Percentiles rank a stretch among this genome's conserved stretches.
These are phyloP conservation scores for Termitomyces sp. DNA, from an alignment of 768 basidiomycete species.

Conservation along the genomic window DNA sequence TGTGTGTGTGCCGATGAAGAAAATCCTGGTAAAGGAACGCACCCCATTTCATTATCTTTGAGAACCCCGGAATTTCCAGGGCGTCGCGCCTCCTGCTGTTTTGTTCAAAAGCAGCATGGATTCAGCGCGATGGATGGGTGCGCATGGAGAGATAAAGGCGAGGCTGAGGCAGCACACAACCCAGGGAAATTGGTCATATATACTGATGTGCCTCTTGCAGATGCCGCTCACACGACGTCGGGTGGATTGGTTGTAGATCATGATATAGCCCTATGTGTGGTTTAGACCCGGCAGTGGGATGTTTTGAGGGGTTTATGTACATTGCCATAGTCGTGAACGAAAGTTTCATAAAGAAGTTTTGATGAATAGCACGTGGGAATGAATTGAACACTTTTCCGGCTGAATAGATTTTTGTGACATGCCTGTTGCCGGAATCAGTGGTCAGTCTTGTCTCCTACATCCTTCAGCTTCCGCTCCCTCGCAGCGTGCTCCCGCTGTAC, in stretches of 20 bases:
- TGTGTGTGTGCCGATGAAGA: constrained; percentile 56
- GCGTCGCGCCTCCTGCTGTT: constrained; percentile 24
- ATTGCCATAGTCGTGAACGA: neutral
- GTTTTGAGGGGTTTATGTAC: neutral
- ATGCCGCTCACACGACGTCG: neutral
- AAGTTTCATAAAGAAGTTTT: constrained; percentile 1
- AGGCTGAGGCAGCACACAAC: constrained; percentile 59
- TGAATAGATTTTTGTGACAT: constrained; percentile 17
- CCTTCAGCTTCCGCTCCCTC: neutral
- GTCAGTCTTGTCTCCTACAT: neutral
- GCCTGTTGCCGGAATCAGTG: constrained; percentile 7
- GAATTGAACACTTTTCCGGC: constrained; percentile 12
- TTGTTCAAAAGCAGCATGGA: constrained; percentile 15
- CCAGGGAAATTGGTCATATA: neutral
- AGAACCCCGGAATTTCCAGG: constrained; percentile 25
- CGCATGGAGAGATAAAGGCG: constrained; percentile 81
- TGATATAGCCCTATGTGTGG: too few species aligned
- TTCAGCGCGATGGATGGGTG: constrained; percentile 47
- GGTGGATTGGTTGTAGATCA: neutral
- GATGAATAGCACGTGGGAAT: constrained; percentile 10
- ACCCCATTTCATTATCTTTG: constrained; percentile 46
- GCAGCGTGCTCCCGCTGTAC: neutral
- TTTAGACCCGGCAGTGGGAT: neutral
- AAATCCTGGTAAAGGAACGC: constrained; percentile 86
- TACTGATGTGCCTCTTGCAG: constrained; percentile 3